phyloP scores from a whole-genome alignment of 192 early-diverging fungal species.

The Backusella morwellensis region DNA sequence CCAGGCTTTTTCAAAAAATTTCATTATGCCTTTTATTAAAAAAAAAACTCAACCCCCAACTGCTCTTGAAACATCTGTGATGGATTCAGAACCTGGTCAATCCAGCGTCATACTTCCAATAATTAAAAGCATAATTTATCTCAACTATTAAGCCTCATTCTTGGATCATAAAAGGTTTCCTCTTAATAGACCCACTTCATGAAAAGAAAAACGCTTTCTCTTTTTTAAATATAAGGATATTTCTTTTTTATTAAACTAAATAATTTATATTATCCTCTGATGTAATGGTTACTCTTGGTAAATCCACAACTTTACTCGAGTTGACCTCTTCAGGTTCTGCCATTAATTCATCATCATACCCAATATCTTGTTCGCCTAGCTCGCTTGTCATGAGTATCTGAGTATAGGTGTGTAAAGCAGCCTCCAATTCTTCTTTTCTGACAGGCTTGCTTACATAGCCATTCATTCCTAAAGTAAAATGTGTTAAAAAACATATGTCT shows the following conservation, averaged over 20 bases:
- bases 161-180: too few species aligned
- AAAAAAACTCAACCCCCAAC: too few species aligned
- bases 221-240: too few species aligned
- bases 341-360: neutral
- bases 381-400: neutral
- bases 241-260: neutral
- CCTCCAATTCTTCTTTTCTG: conserved; percentile 43
- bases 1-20: neutral
- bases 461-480: conserved; percentile 36
- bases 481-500: neutral
- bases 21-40: too few species aligned
- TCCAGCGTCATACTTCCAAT: too few species aligned
- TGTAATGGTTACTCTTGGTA: neutral
- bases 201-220: too few species aligned
- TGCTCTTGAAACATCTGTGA: too few species aligned
- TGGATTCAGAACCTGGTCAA: too few species aligned
- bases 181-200: too few species aligned
- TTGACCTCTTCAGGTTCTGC: neutral
- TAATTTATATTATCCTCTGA: neutral
- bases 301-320: neutral
- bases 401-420: conserved; percentile 12
- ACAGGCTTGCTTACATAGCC: conserved; percentile 50
- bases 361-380: neutral
- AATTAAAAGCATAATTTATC: too few species aligned
- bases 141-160: too few species aligned